phyloP scores from a whole-genome alignment of 208 protist genomes.

The Acanthamoeba lenticulata region DNA sequence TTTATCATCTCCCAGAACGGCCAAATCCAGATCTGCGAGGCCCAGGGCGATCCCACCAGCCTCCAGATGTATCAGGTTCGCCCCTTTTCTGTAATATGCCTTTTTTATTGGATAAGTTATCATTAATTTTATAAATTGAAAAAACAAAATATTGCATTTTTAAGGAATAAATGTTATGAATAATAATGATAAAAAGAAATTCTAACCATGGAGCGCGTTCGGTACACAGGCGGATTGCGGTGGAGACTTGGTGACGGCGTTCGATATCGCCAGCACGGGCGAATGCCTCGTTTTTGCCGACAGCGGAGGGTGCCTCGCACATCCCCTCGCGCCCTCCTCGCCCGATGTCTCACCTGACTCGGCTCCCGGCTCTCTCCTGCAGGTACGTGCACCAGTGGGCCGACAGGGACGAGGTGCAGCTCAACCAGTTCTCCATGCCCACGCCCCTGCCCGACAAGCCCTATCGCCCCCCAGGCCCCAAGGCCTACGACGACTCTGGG shows the following conservation, averaged over 20 bases:
- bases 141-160: too few species aligned
- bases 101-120: too few species aligned
- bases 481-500: not conserved
- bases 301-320: not conserved
- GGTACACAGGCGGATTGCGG: constrained; percentile 67
- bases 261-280: constrained; percentile 75
- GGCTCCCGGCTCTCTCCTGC: not conserved
- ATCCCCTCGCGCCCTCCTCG: not conserved
- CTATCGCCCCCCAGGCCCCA: constrained; percentile 1
- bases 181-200: too few species aligned
- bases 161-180: too few species aligned
- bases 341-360: not conserved
- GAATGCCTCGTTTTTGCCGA: constrained; percentile 78
- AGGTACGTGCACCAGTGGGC: constrained; percentile 74
- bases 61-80: constrained; percentile 59
- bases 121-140: too few species aligned
- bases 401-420: constrained; percentile 69
- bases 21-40: constrained; percentile 73
- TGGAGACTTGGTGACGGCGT: constrained; percentile 28
- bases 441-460: constrained; percentile 36
- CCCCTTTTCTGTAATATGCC: not conserved
- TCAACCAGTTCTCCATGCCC: constrained; percentile 66
- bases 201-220: too few species aligned
- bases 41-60: constrained; percentile 57
- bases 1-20: constrained; percentile 67